phyloP scores from a whole-genome alignment of 768 basidiomycete species.

The Auricularia sp. region DNA sequence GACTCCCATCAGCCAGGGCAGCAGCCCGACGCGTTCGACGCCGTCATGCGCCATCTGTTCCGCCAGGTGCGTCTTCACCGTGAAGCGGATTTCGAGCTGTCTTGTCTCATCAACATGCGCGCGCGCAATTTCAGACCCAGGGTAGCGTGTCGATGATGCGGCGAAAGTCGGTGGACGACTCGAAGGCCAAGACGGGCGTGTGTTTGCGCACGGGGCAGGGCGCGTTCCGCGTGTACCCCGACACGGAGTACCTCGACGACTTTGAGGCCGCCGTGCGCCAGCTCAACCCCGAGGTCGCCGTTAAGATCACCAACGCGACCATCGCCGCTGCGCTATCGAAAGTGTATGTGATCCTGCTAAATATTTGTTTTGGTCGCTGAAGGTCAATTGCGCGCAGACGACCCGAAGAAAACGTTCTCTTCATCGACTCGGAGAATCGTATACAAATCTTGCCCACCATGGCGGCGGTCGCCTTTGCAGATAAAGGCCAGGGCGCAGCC shows the following conservation, averaged over 20 bases:
- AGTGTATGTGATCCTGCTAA: background rate
- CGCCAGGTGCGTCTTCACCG: background rate
- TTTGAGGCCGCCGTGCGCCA: conserved; percentile 2
- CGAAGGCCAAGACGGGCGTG: background rate
- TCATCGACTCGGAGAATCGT: conserved; percentile 1
- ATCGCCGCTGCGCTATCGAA: conserved; percentile 1
- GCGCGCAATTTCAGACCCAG: background rate
- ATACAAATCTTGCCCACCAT: conserved; percentile 6
- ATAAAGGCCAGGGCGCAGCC: conserved; percentile 5
- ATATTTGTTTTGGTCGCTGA: background rate
- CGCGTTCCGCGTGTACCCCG: conserved; percentile 4
- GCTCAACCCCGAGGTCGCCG: conserved; percentile 7
- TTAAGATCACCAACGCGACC: conserved; percentile 2
- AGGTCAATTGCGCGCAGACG: background rate
- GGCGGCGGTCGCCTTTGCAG: conserved; percentile 1
- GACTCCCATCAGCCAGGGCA: background rate
- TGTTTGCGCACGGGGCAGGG: conserved; percentile 3
- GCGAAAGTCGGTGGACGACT: background rate
- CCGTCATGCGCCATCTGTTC: background rate
- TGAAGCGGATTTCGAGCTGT: background rate
- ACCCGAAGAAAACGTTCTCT: background rate
- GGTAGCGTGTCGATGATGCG: background rate
- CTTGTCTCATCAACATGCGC: background rate
- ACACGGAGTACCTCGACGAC: conserved; percentile 3
- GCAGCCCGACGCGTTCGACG: background rate